Evolutionary conservation across 192 early-diverging fungal genomes (phyloP).

Genomic region (Coemansia sp.): DNA sequence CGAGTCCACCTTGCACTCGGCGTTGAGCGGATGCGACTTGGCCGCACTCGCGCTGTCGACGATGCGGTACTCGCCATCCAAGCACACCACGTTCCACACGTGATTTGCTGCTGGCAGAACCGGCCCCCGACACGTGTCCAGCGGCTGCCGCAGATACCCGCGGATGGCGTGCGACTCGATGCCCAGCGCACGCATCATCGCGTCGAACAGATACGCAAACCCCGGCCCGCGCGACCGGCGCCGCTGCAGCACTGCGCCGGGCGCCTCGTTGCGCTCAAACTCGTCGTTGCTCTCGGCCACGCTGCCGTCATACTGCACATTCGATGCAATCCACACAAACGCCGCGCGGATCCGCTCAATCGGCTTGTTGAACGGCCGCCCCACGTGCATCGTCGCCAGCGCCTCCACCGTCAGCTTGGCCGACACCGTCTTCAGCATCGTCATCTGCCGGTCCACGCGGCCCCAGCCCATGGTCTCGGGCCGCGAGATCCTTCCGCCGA

Average conservation of each 20-base stretch:
- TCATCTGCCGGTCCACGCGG: constrained; percentile 68
- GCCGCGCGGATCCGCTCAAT: constrained; percentile 63
- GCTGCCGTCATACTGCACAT: constrained; percentile 58
- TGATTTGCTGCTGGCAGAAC: constrained; percentile 55
- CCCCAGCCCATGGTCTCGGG: constrained; percentile 52
- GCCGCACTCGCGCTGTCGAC: constrained; percentile 53
- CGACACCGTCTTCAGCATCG: constrained; percentile 63
- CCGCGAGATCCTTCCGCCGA: constrained; percentile 46
- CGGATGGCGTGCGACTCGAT: constrained; percentile 49
- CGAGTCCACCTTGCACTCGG: constrained; percentile 37
- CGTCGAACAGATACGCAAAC: constrained; percentile 54
- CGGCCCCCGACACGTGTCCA: constrained; percentile 46
- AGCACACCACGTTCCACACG: constrained; percentile 55
- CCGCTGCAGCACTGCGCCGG: constrained; percentile 47
- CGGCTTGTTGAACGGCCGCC: constrained; percentile 64
- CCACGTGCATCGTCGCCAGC: constrained; percentile 65
- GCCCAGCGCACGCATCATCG: constrained; percentile 51
- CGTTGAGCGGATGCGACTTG: constrained; percentile 47
- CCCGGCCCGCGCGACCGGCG: constrained; percentile 51
- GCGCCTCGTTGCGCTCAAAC: constrained; percentile 48
- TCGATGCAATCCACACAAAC: constrained; percentile 71
- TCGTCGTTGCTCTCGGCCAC: constrained; percentile 41
- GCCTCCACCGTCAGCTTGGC: constrained; percentile 61
- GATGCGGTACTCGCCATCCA: constrained; percentile 56
- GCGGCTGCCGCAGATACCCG: constrained; percentile 56